Base-by-base conservation (phyloP, 371 early-diverging fungal genomes). In the Saksenaea oblongispora region DNA sequence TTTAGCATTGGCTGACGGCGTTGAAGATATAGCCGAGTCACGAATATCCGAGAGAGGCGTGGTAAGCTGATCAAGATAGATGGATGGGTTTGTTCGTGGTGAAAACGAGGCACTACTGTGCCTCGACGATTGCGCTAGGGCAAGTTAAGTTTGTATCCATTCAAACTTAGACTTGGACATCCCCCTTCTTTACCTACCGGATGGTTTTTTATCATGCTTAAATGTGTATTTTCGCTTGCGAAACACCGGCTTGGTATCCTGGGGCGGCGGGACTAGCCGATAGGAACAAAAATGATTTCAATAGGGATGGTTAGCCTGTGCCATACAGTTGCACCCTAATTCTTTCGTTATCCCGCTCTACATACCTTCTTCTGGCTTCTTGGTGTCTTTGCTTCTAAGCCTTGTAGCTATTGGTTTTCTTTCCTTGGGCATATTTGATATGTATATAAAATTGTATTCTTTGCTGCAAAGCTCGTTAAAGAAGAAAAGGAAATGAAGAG, bases 21-120 rank as follows among this genome's bases (percentile, higher is more conserved):
- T 47, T 10, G 8, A 22, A 1, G 51, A 47, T 17, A 22, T 47
- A 5, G 51, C n/a, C 22, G 22, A 47, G 7, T 47, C 51, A 47
- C 51, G 51, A 24, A 54, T 41, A 34, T 57, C 18, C 26, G 58
- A 24, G 37, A 57, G 27, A 22, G 58, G 24, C 37, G 58, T 27
- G 39, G 37, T 37, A 34, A 60, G 66, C 41, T 65, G 44, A 35
- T 65, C 34, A 36, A 59, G 9, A 65, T 58, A 64, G 15, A 54
- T 58, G 10, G 59, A 44, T 22, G 64, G 63, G 39, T 63, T 36
- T 15, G 44, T 34, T n/a, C 63, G 63, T 18, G 57, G 56, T 26
- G 63, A 63, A 63, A 44, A 63, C 15, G 47, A 41, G 22, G 51
- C 51, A 22, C 22, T 47, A 22, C 22, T 47, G 51, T 47, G 10